These are phyloP conservation scores for Debaryomyces psychrophilus DNA, from an alignment of 1,139 yeast species.

Conservation along the genomic window DNA sequence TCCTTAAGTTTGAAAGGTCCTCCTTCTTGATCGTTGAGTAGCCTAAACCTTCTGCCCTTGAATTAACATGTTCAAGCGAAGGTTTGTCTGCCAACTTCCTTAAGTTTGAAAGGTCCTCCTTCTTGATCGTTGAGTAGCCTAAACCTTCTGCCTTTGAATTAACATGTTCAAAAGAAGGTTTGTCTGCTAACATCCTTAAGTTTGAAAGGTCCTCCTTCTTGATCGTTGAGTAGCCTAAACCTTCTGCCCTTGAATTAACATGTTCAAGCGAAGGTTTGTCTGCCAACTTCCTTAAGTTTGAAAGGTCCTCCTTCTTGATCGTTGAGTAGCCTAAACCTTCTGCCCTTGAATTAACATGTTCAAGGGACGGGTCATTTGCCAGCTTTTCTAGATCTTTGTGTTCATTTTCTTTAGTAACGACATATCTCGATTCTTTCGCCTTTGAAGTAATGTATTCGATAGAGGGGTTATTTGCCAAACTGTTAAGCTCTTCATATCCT, in stretches of 20 bases:
- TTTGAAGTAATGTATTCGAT: slow-evolving; percentile 11
- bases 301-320: slow-evolving; percentile 17
- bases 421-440: slow-evolving; percentile 6
- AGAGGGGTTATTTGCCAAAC: slow-evolving; percentile 20
- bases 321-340: slow-evolving; percentile 17
- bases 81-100: slow-evolving; percentile 28
- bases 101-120: slow-evolving; percentile 23
- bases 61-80: slow-evolving; percentile 17
- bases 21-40: slow-evolving; percentile 12
- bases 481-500: slow-evolving; percentile 12
- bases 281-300: slow-evolving; percentile 13
- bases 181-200: slow-evolving; percentile 25
- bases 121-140: slow-evolving; percentile 5
- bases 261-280: slow-evolving; percentile 26
- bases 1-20: slow-evolving; percentile 18
- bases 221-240: not conserved
- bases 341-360: slow-evolving; percentile 27
- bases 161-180: slow-evolving; percentile 19
- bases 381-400: slow-evolving; percentile 11
- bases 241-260: slow-evolving; percentile 21
- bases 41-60: slow-evolving; percentile 17
- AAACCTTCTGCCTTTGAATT: slow-evolving; percentile 1
- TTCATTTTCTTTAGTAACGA: slow-evolving; percentile 2
- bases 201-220: slow-evolving; percentile 19
- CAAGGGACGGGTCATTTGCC: slow-evolving; percentile 19